These are phyloP conservation scores for Trichaptum fuscoviolaceum DNA, from an alignment of 768 basidiomycete genomes.

Conservation along the genomic window DNA sequence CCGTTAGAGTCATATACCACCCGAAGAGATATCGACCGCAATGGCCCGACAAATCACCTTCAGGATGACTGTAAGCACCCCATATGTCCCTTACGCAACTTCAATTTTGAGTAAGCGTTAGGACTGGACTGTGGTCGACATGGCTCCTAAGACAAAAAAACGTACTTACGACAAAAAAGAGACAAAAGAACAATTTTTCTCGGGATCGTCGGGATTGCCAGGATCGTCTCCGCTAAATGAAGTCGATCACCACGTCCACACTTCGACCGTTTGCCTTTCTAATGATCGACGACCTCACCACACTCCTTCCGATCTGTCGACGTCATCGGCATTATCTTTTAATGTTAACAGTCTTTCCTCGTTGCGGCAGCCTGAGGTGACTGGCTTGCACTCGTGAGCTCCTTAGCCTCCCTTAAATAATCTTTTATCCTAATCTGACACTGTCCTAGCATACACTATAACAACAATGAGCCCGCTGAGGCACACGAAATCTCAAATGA, in stretches of 20 bases:
- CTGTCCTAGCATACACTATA: too few species aligned
- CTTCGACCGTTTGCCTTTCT: neutral
- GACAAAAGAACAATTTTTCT: neutral
- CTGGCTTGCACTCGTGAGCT: too few species aligned
- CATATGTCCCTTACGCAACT: neutral
- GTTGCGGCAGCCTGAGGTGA: too few species aligned
- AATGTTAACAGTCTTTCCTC: too few species aligned
- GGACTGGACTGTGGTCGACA: neutral
- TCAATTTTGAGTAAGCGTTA: neutral
- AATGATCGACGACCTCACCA: neutral
- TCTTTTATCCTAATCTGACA: too few species aligned
- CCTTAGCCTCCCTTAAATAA: too few species aligned
- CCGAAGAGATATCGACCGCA: too few species aligned
- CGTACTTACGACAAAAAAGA: neutral
- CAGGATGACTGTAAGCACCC: neutral
- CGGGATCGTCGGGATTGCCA: neutral
- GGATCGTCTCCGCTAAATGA: neutral
- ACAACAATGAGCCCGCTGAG: too few species aligned
- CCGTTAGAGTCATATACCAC: too few species aligned
- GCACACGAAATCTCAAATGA: too few species aligned
- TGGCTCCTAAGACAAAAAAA: neutral
- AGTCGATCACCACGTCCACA: neutral
- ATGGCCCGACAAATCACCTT: neutral
- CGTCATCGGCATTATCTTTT: too few species aligned
- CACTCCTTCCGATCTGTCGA: neutral